Evolutionary conservation across 768 basidiomycete genomes (phyloP).

Genomic region (Asterophora lycoperdoides): DNA sequence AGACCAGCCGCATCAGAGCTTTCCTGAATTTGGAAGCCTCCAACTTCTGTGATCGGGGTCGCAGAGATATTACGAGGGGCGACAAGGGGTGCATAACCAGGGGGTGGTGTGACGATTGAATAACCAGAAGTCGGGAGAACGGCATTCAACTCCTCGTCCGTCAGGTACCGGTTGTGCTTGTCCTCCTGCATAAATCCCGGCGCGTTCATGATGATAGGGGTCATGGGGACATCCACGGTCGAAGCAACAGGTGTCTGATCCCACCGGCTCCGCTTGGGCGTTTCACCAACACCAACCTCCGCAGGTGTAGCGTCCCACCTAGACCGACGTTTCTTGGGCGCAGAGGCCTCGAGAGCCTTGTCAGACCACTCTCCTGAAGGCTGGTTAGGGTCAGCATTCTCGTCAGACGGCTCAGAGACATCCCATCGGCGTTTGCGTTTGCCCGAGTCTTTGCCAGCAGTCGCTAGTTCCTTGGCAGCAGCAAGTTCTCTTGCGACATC

Average conservation of each 20-base stretch:
- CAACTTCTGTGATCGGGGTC: conserved; percentile 50
- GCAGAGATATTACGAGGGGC: conserved; percentile 61
- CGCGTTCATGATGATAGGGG: conserved; percentile 84
- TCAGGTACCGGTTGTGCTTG: conserved; percentile 93
- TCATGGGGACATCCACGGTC: conserved; percentile 57
- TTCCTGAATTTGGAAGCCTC: conserved; percentile 96
- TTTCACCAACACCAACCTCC: conserved; percentile 55
- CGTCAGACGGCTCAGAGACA: conserved; percentile 54
- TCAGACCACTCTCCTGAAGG: conserved; percentile 70
- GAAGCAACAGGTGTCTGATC: conserved; percentile 84
- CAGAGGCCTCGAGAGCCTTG: conserved; percentile 66
- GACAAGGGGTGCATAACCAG: conserved; percentile 84
- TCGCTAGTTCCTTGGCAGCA: conserved; percentile 43
- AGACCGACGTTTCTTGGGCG: conserved; percentile 88
- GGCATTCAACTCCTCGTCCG: conserved; percentile 93
- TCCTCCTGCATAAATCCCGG: conserved; percentile 88
- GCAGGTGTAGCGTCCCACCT: conserved; percentile 95
- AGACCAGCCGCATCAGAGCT: conserved; percentile 85
- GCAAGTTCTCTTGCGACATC: conserved; percentile 69
- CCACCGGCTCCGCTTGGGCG: conserved; percentile 92
- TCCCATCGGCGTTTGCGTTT: conserved; percentile 86
- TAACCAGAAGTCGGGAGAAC: conserved; percentile 87
- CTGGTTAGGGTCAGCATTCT: conserved; percentile 61
- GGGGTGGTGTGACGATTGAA: conserved; percentile 87
- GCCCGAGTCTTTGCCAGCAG: conserved; percentile 36